These are phyloP conservation scores for Penicillium sp. DNA, from an alignment of 2,329 filamentous ascomycete genomes.

Conservation along the genomic window DNA sequence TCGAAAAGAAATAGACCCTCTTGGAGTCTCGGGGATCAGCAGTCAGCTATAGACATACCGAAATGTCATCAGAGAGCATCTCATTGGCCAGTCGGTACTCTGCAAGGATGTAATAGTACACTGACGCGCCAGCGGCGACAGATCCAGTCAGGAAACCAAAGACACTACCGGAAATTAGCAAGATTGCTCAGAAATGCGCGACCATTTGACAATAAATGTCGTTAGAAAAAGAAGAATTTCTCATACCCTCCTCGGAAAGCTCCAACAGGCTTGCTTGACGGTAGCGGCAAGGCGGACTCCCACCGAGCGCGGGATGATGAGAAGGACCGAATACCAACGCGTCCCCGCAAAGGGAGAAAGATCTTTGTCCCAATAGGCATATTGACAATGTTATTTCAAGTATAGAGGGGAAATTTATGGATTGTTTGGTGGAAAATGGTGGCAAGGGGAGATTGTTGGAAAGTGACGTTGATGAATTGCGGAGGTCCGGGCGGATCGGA, in stretches of 20 bases:
- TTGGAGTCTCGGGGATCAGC: neutral
- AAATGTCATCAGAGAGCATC: constrained; percentile 90
- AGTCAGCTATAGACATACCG: constrained; percentile 61
- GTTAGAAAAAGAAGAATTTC: neutral
- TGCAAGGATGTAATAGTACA: constrained; percentile 90
- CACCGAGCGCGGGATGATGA: constrained; percentile 39
- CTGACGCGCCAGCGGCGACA: constrained; percentile 71
- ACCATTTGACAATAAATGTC: neutral
- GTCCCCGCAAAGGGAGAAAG: constrained; percentile 22
- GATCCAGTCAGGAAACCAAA: constrained; percentile 90
- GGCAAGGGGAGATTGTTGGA: constrained; percentile 14
- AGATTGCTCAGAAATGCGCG: neutral
- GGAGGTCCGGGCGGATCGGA: constrained; percentile 22
- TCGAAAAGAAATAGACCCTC: constrained; percentile 1
- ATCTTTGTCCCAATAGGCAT: constrained; percentile 19
- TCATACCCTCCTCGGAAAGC: constrained; percentile 70
- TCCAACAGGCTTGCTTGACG: constrained; percentile 64
- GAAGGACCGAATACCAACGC: constrained; percentile 30
- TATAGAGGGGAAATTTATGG: neutral
- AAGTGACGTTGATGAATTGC: constrained; percentile 21
- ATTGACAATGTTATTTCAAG: constrained; percentile 3
- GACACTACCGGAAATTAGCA: constrained; percentile 55
- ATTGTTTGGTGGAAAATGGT: constrained; percentile 9
- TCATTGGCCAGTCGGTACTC: constrained; percentile 95
- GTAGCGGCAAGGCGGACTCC: constrained; percentile 44